phyloP scores from a whole-genome alignment of 2,329 filamentous ascomycete genomes.

The Diaporthe batatas region DNA sequence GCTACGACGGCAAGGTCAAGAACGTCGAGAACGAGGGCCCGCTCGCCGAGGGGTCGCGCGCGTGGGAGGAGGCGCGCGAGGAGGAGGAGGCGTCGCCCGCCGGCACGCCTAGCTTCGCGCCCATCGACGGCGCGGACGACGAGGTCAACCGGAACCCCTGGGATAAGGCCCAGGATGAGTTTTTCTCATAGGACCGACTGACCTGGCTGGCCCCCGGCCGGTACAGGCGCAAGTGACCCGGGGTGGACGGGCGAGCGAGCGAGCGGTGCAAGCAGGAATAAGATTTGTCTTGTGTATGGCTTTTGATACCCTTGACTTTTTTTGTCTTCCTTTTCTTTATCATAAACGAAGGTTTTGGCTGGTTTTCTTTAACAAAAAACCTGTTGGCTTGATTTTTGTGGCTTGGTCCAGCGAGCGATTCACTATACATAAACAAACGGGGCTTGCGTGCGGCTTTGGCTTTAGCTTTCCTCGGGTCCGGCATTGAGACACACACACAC shows the following conservation, averaged over 20 bases:
- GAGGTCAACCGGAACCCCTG: conserved; percentile 61
- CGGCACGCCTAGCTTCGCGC: conserved; percentile 41
- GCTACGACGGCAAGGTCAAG: conserved; percentile 42
- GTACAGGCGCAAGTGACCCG: no score
- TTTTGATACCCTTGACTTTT: conserved; percentile 36
- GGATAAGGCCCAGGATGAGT: conserved; percentile 45
- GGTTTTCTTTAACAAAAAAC: not conserved
- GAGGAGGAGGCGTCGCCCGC: conserved; percentile 32
- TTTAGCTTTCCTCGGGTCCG: no score
- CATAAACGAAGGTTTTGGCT: not conserved
- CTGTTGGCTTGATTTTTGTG: no score
- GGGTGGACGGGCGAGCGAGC: not conserved
- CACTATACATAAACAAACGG: no score
- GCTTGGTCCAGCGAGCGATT: no score
- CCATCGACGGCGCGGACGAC: conserved; percentile 56
- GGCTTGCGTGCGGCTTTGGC: no score
- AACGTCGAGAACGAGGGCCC: conserved; percentile 42
- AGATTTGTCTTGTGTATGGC: conserved; percentile 23
- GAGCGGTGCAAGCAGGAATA: conserved; percentile 22
- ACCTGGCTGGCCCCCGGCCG: no score
- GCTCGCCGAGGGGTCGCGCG: conserved; percentile 39
- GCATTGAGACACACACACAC: no score
- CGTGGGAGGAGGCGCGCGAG: conserved; percentile 39
- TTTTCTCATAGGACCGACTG: not conserved
- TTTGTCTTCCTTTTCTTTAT: not conserved